Base-by-base conservation (phyloP, 1,284 basidiomycete species). In the Leucoagaricus sp. region DNA sequence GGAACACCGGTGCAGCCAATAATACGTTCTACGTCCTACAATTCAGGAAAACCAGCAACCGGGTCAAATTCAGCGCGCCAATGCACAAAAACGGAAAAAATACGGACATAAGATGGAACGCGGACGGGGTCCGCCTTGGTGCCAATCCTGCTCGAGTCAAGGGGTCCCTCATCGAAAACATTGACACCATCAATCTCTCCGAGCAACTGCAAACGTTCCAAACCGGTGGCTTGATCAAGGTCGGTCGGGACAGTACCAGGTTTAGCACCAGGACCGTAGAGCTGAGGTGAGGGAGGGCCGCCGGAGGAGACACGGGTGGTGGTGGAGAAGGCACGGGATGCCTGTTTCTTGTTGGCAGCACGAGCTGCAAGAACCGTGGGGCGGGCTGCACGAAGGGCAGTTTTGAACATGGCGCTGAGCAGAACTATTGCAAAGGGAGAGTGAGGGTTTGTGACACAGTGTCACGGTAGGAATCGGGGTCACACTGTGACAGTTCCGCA, bases 121-220 rank as follows among this genome's bases (percentile, higher is more conserved):
- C 87, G 81, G 76, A 98, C 86, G 36, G 96, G 96, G 72, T 96
- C 83, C 57, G 84, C 82, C 67, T 91, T 82, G 53, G 96, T 98
- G 62, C 96, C 96, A 70, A 95, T 74, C 68, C 93, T 86, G 75
- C 86, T 89, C 61, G 94, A 80, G 70, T 94, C 87, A 61, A 98
- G 83, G 46, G 95, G 92, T 63, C 85, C 83, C 72, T 89, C 83
- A 75, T 98, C 95, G 79, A 98, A 99, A 55, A 96, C 87, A 46
- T 94, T 89, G 52, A 94, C 76, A 57, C 95, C 96, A 75, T 95
- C 86, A 68, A 95, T 80, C 64, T 92, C 88, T 68, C 92, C 93
- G 59, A 98, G 77, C 51, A 97, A 79, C 78, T 99, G 93, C 71
- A 96, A 87, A 75, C 96, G 93, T 77, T 98, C 96, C 60, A 98